Percentiles rank a stretch among this genome's conserved stretches.
phyloP scores from a whole-genome alignment of 192 early-diverging fungal genomes.

The Backusella morwellensis region DNA sequence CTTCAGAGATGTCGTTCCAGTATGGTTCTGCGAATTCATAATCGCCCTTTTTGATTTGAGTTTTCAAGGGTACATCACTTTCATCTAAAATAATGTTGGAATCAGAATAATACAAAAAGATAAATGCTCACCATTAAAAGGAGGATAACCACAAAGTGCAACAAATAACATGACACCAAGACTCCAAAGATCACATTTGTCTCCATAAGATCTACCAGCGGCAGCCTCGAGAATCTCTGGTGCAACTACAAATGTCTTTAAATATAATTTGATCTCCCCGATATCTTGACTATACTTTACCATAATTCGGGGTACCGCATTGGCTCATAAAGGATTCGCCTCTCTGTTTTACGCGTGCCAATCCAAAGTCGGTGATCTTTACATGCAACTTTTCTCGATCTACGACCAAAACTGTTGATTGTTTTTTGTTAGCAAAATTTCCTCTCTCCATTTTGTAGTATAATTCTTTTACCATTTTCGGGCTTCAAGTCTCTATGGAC shows the following conservation, averaged over 20 bases:
- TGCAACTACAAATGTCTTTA: neutral
- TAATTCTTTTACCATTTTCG: slow-evolving; percentile 45
- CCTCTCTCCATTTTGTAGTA: too few species aligned
- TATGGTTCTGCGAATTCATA: slow-evolving; percentile 80
- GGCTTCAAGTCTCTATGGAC: slow-evolving; percentile 93
- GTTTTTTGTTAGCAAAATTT: too few species aligned
- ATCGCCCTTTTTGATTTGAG: slow-evolving; percentile 45
- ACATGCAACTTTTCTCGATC: slow-evolving; percentile 51
- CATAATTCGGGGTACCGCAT: slow-evolving; percentile 89
- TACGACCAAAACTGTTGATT: slow-evolving; percentile 36
- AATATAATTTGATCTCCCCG: too few species aligned
- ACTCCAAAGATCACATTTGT: slow-evolving; percentile 82
- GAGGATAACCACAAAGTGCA: slow-evolving; percentile 87
- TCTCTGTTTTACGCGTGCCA: slow-evolving; percentile 59
- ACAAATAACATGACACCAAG: slow-evolving; percentile 94
- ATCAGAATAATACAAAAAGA: too few species aligned
- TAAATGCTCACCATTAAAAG: slow-evolving; percentile 50
- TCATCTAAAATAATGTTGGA: neutral
- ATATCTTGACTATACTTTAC: slow-evolving; percentile 17
- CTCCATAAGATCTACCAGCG: neutral
- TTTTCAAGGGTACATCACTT: neutral
- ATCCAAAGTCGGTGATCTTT: slow-evolving; percentile 93
- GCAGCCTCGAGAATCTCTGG: slow-evolving; percentile 4
- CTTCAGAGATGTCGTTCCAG: slow-evolving; percentile 77
- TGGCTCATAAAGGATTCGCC: slow-evolving; percentile 39